These are phyloP conservation scores for Cercospora nicotianae DNA, from an alignment of 2,329 filamentous ascomycete species.

Conservation along the genomic window DNA sequence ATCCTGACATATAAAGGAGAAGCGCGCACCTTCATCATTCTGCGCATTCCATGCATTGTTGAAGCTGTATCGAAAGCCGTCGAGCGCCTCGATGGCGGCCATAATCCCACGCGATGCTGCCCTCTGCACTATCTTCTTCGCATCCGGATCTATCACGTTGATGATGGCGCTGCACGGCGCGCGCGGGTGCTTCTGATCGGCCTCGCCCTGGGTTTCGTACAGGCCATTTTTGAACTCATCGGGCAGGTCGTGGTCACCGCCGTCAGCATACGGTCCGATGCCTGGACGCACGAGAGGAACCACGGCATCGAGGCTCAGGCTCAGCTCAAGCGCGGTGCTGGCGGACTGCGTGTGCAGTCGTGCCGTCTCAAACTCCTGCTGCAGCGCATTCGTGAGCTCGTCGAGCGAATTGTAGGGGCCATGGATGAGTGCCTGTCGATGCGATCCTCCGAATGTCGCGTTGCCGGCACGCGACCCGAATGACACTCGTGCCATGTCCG, in stretches of 20 bases:
- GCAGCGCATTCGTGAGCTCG: constrained; percentile 28
- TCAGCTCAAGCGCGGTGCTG: constrained; percentile 31
- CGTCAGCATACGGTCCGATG: constrained; percentile 35
- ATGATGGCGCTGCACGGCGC: constrained; percentile 31
- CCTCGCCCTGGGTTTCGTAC: constrained; percentile 19
- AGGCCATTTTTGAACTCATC: constrained; percentile 31
- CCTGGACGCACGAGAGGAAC: constrained; percentile 32
- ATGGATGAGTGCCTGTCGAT: constrained; percentile 15
- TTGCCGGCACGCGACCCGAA: constrained; percentile 32
- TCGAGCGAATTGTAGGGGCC: constrained; percentile 28
- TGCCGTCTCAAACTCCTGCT: constrained; percentile 23
- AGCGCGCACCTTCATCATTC: constrained; percentile 49
- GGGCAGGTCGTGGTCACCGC: constrained; percentile 34
- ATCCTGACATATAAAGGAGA: constrained; percentile 53
- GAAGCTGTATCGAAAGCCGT: constrained; percentile 52
- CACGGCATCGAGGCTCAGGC: constrained; percentile 25
- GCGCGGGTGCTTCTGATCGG: constrained; percentile 21
- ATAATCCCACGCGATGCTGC: constrained; percentile 50
- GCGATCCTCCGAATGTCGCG: constrained; percentile 5
- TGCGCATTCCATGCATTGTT: constrained; percentile 52
- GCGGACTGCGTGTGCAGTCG: constrained; percentile 20
- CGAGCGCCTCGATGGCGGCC: constrained; percentile 45
- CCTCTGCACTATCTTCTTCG: constrained; percentile 48
- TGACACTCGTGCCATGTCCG: constrained; percentile 27
- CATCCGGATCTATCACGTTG: constrained; percentile 39